Conservation (phyloP, 441 rosid genomes). For the Hura crepitans region DNA sequence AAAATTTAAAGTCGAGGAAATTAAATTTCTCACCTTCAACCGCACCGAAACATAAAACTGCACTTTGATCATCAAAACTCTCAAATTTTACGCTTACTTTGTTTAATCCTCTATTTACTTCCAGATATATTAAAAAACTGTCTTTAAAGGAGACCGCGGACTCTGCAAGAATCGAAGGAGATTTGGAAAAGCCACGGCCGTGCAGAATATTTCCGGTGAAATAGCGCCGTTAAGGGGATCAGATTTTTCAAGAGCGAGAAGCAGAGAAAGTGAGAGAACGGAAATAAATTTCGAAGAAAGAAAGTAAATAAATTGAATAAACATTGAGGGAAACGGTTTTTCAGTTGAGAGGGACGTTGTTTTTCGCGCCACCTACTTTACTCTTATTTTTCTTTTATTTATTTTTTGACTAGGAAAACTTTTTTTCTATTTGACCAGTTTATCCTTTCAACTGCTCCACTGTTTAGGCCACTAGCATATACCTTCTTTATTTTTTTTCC, state of each 20-base stretch:
- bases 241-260: neutral
- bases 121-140: neutral
- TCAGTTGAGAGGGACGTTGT: conserved; percentile 41
- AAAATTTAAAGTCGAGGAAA: neutral
- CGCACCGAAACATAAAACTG: neutral
- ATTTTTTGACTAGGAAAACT: neutral
- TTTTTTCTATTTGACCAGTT: neutral
- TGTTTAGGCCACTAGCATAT: neutral
- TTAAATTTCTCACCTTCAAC: conserved; percentile 2
- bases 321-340: conserved; percentile 33
- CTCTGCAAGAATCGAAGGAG: neutral
- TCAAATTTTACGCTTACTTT: neutral
- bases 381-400: neutral
- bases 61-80: neutral
- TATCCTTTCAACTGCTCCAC: neutral
- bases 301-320: conserved; percentile 9
- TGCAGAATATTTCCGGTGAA: conserved; percentile 18
- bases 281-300: too few species aligned
- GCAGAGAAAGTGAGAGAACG: too few species aligned
- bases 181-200: conserved; percentile 6
- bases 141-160: neutral
- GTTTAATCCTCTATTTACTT: too few species aligned
- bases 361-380: conserved; percentile 87
- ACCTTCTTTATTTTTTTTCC: too few species aligned
- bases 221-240: neutral